A percentile compares a stretch with the other conserved stretches of the same genome.
phyloP scores from a whole-genome alignment of 2,329 filamentous ascomycete genomes.

The Colletotrichum trifolii region DNA sequence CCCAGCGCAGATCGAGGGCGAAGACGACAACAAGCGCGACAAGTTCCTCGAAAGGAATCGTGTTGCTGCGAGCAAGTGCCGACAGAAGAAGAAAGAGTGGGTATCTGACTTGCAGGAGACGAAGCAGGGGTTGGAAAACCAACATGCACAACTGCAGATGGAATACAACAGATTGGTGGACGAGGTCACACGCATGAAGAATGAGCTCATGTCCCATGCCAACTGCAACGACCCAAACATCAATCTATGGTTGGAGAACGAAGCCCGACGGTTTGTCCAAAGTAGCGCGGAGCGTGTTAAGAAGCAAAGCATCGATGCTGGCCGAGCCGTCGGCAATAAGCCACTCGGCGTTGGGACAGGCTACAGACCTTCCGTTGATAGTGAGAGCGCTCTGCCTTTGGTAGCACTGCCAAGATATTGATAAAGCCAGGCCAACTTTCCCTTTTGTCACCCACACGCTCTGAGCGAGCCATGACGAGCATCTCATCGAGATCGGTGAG shows the following conservation, averaged over 20 bases:
- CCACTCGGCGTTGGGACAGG: constrained; percentile 17
- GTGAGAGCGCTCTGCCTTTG: constrained; percentile 21
- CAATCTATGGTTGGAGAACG: constrained; percentile 63
- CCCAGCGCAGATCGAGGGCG: constrained; percentile 38
- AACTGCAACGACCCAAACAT: constrained; percentile 64
- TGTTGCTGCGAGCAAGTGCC: constrained; percentile 78
- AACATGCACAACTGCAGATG: constrained; percentile 55
- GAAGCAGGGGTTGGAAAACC: constrained; percentile 55
- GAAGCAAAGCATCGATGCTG: constrained; percentile 23
- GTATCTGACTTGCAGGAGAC: constrained; percentile 61
- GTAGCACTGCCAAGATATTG: constrained; percentile 1
- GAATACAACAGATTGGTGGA: constrained; percentile 55
- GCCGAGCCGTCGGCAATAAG: constrained; percentile 15
- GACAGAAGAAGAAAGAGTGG: constrained; percentile 72
- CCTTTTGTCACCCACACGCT: constrained; percentile 33
- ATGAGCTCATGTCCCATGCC: constrained; percentile 63
- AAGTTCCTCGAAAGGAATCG: constrained; percentile 77
- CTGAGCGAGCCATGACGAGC: constrained; percentile 20
- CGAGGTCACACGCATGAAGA: constrained; percentile 61
- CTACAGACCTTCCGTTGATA: constrained; percentile 31
- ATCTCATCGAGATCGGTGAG: constrained; percentile 38
- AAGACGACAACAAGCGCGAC: constrained; percentile 57
- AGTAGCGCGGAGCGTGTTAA: constrained; percentile 42
- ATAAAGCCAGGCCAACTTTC: constrained; percentile 21
- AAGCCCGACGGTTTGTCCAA: constrained; percentile 61